Conservation (phyloP, 306 rosid species). For the Rubus idaeus region DNA sequence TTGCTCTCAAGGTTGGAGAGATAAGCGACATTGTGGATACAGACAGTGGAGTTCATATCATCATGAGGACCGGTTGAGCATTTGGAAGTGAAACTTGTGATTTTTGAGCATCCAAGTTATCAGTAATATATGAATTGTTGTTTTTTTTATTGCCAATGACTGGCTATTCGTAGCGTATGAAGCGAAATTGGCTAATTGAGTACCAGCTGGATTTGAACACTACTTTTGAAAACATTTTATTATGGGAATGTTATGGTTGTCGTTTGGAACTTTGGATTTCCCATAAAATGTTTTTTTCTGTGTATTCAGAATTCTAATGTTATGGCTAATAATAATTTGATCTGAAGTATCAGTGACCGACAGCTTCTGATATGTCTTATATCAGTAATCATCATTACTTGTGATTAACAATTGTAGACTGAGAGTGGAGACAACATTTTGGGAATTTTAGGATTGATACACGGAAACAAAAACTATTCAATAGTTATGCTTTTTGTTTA, state of each 20-base stretch:
- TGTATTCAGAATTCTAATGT: not conserved
- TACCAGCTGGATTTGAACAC: slow-evolving; percentile 28
- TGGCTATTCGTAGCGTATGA: slow-evolving; percentile 21
- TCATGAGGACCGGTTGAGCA: slow-evolving; percentile 69
- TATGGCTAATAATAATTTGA: not conserved
- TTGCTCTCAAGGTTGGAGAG: slow-evolving; percentile 77
- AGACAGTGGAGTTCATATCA: slow-evolving; percentile 93
- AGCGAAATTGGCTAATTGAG: slow-evolving; percentile 25
- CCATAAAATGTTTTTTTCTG: not conserved
- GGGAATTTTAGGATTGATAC: too few relatives aligned
- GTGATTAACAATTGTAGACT: not conserved
- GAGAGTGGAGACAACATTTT: too few relatives aligned
- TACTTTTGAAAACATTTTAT: slow-evolving; percentile 29
- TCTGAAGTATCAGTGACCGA: not conserved
- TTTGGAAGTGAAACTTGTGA: slow-evolving; percentile 9
- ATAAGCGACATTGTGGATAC: slow-evolving; percentile 88
- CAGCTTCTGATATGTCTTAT: not conserved
- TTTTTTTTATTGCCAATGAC: slow-evolving; percentile 17
- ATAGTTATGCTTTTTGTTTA: too few relatives aligned
- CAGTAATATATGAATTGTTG: slow-evolving; percentile 18
- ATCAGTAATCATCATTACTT: not conserved
- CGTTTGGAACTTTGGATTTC: slow-evolving; percentile 14
- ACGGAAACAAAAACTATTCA: too few relatives aligned
- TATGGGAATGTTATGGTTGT: slow-evolving; percentile 38
- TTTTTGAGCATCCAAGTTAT: slow-evolving; percentile 18